phyloP scores from a whole-genome alignment of 345 rosid species.

The Combretum micranthum region DNA sequence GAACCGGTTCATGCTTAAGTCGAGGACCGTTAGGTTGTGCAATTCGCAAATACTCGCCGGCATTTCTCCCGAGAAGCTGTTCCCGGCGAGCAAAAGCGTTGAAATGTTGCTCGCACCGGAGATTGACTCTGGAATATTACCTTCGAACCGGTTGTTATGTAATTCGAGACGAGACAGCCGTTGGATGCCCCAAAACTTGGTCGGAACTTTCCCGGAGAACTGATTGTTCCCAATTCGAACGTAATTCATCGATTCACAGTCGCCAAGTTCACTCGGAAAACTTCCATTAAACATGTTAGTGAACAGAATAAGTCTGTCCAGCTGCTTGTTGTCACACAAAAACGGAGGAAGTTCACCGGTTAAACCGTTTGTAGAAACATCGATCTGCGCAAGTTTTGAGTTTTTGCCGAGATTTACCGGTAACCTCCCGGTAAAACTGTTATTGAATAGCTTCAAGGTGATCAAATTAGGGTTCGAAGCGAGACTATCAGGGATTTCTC shows the following conservation, averaged over 20 bases:
- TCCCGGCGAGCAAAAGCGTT: constrained; percentile 31
- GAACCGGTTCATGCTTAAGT: constrained; percentile 43
- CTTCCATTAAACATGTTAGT: constrained; percentile 44
- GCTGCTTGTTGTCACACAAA: constrained; percentile 41
- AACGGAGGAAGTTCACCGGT: constrained; percentile 49
- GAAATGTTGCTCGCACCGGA: constrained; percentile 18
- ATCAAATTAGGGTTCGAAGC: constrained; percentile 40
- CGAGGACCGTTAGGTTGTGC: constrained; percentile 17
- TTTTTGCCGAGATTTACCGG: constrained; percentile 47
- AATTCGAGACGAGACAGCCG: constrained; percentile 28
- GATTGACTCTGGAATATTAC: constrained; percentile 42
- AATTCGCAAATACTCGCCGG: constrained; percentile 40
- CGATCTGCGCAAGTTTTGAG: constrained; percentile 42
- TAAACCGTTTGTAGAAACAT: constrained; percentile 53
- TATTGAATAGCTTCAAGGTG: constrained; percentile 58
- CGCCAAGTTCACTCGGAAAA: constrained; percentile 43
- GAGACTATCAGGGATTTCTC: constrained; percentile 41
- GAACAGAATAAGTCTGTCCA: constrained; percentile 31
- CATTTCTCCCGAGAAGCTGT: constrained; percentile 48
- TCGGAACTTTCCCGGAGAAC: constrained; percentile 42
- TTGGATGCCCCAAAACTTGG: constrained; percentile 46
- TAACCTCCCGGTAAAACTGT: constrained; percentile 57
- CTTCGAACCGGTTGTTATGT: constrained; percentile 39
- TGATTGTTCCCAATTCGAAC: constrained; percentile 42
- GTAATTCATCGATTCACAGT: constrained; percentile 38